phyloP scores from a whole-genome alignment of 2,329 filamentous ascomycete genomes.

The Fusarium citri region DNA sequence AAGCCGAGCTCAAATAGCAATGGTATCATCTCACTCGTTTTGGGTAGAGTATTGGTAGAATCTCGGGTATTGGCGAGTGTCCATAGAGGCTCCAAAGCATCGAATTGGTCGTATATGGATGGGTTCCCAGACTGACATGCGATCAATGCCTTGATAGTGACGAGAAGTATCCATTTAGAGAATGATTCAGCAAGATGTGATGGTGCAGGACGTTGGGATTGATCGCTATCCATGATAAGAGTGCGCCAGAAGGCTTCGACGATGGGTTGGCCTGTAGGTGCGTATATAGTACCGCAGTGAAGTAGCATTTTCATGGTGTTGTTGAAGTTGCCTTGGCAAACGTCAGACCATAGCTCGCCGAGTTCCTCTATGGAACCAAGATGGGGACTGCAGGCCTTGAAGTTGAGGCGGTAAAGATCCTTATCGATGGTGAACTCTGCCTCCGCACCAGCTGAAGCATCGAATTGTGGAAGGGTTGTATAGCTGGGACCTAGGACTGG shows the following conservation, averaged over 20 bases:
- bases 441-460: not conserved
- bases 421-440: not conserved
- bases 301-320: not conserved
- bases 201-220: not conserved
- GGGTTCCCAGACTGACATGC: not conserved
- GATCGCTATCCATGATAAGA: not conserved
- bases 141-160: not conserved
- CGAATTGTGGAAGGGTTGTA: not conserved
- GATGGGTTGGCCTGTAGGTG: not conserved
- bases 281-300: not conserved
- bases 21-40: not conserved
- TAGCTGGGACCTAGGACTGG: not conserved
- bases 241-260: not conserved
- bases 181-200: not conserved
- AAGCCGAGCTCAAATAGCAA: not conserved
- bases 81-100: not conserved
- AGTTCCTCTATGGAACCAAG: not conserved
- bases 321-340: not conserved
- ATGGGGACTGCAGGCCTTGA: not conserved
- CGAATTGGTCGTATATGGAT: not conserved
- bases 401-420: not conserved
- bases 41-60: not conserved
- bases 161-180: not conserved
- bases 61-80: not conserved
- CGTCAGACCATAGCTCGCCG: not conserved